phyloP scores from a whole-genome alignment of 169 alveolate species.

The Theileria annulata region DNA sequence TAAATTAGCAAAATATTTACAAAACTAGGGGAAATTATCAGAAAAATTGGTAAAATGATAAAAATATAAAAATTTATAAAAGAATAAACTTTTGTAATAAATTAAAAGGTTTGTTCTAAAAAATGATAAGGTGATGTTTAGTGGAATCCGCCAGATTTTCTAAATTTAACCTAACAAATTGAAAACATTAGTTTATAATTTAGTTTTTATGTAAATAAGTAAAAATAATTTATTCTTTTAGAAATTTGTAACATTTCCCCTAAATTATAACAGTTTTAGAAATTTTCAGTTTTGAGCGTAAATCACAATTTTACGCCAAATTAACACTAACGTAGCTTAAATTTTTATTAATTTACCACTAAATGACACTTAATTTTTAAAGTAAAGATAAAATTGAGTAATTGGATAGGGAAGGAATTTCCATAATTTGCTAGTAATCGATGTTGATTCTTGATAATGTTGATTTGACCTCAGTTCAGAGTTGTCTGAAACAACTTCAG shows the following conservation, averaged over 20 bases:
- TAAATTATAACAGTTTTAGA: too few species aligned
- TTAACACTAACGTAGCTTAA: too few species aligned
- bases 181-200: too few species aligned
- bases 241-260: too few species aligned
- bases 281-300: too few species aligned
- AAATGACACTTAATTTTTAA: not conserved
- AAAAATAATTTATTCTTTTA: too few species aligned
- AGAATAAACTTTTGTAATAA: not conserved
- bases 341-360: too few species aligned
- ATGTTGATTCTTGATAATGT: slow-evolving; percentile 3
- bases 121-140: too few species aligned
- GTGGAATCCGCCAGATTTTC: too few species aligned
- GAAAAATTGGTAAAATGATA: not conserved
- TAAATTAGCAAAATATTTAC: not conserved
- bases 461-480: slow-evolving; percentile 18
- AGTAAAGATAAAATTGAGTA: not conserved
- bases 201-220: too few species aligned
- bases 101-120: not conserved
- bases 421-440: not conserved
- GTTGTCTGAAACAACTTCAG: slow-evolving; percentile 19
- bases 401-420: not conserved
- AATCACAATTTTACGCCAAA: too few species aligned
- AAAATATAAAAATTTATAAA: not conserved
- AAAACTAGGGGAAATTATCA: not conserved
- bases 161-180: too few species aligned